Conservation (phyloP, 2,329 filamentous ascomycete species). For the Penicillium sp. region DNA sequence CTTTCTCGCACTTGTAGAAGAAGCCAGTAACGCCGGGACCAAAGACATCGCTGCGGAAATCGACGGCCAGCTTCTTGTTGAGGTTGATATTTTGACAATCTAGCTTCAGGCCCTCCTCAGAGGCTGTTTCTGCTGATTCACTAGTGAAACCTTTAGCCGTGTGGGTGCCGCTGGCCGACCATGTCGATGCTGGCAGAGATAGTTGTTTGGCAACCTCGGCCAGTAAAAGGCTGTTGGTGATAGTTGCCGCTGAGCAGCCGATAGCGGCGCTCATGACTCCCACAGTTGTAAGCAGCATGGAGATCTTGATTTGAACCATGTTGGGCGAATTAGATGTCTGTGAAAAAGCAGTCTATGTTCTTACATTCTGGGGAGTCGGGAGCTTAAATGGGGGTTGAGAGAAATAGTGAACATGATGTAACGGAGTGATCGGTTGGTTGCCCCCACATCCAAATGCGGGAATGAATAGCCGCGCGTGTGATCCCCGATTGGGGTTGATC, state of each 20-base stretch:
- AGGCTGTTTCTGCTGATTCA: conserved; percentile 11
- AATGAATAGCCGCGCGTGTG: conserved; percentile 1
- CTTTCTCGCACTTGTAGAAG: conserved; percentile 27
- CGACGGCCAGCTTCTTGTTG: conserved; percentile 21
- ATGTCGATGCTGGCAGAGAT: conserved; percentile 21
- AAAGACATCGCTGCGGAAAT: conserved; percentile 25
- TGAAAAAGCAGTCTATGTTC: background rate
- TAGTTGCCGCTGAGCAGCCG: conserved; percentile 12
- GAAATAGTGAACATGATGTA: background rate
- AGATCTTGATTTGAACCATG: conserved; percentile 2
- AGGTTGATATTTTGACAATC: conserved; percentile 27
- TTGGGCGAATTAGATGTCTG: background rate
- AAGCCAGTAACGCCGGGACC: conserved; percentile 18
- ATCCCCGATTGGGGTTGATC: background rate
- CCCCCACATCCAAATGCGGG: background rate
- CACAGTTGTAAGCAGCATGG: conserved; percentile 10
- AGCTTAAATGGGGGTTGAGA: background rate
- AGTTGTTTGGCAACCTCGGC: conserved; percentile 15
- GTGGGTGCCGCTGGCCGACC: conserved; percentile 25
- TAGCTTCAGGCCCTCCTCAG: conserved; percentile 14
- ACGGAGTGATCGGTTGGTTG: background rate
- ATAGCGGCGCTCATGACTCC: conserved; percentile 10
- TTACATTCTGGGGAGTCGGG: background rate
- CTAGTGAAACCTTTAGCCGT: conserved; percentile 22
- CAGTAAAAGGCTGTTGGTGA: conserved; percentile 19